Conservation (phyloP, 805 yeast species). For the Phaffomyces antillensis region DNA sequence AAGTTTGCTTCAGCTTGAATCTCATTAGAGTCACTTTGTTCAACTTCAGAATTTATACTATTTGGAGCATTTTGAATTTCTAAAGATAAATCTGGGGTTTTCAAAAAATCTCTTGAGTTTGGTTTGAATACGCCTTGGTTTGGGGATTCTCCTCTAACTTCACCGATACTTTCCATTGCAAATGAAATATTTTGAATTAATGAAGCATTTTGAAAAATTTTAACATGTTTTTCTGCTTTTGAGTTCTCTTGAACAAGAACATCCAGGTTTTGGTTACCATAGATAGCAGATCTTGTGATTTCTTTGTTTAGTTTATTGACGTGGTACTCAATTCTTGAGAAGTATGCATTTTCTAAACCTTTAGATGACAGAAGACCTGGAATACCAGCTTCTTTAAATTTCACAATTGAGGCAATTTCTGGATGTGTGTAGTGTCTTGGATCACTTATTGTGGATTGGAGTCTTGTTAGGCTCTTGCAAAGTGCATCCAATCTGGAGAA, state of each 20-base stretch:
- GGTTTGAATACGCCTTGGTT: conserved; percentile 8
- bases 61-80: conserved; percentile 25
- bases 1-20: background rate
- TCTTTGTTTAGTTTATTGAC: conserved; percentile 33
- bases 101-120: conserved; percentile 28
- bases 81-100: conserved; percentile 35
- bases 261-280: conserved; percentile 19
- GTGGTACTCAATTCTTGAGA: conserved; percentile 33
- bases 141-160: conserved; percentile 13
- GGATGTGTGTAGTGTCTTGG: conserved; percentile 12
- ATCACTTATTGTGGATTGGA: conserved; percentile 4
- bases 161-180: conserved; percentile 28
- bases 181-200: conserved; percentile 31
- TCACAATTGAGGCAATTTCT: conserved; percentile 5
- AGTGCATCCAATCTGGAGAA: background rate
- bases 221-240: conserved; percentile 23
- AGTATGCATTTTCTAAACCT: conserved; percentile 48
- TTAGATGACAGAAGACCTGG: conserved; percentile 41
- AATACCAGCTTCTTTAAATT: conserved; percentile 30
- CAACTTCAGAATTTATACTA: background rate
- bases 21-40: no score
- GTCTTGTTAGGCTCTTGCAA: background rate
- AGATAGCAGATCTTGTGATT: conserved; percentile 21
- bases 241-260: conserved; percentile 22
- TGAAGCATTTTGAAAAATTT: conserved; percentile 33